Base-by-base conservation (phyloP, 805 yeast genomes). In the Yamadazyma sp. region DNA sequence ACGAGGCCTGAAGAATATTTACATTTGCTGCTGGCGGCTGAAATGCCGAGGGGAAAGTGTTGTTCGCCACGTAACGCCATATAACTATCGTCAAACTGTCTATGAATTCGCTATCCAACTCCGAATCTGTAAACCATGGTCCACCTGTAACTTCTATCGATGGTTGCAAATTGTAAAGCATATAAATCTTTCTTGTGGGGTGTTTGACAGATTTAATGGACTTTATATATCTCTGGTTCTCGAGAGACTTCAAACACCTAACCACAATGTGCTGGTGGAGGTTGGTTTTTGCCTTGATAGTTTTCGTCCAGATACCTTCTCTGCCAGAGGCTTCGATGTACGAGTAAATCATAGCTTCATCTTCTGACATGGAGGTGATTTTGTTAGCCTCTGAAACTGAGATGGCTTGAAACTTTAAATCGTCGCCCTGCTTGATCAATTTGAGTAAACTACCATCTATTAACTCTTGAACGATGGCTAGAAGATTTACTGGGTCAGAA, bases 81-180 rank as follows among this genome's bases (percentile, higher is more conserved):
- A 90, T 80, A 28, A 90, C 90, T 14, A 87, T 79, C 47, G 87
- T 60, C 38, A 93, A 64, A 32, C 88, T 79, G 48, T 87, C 91
- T 41, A 93, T 90, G 53, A 93, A 93, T 60, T 91, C 98, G 3
- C 88, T 80, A 57, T 93, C 99, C 40, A 93, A 71, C 60, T 93
- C 98, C 23, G 90, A 80, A 57, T 93, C 99, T 0, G 97, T 89
- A 57, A 90, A 93, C 99, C 99, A 93, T 3, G 98, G 98, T 4
- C 99, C 99, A 47, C 99, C 99, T 0, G 98, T 93, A 25, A 93
- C 93, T 48, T 91, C 98, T 21, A 87, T 82, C 3, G 95, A 84
- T 4, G 99, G 99, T 57, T 89, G 96, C 48, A 93, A 67, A 54
- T 87, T 82, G 57, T 90, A 91, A 37, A 93, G 71, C 98, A 93